These are phyloP conservation scores for Aspergillus egyptiacus DNA, from an alignment of 495 filamentous ascomycete genomes.

Conservation along the genomic window DNA sequence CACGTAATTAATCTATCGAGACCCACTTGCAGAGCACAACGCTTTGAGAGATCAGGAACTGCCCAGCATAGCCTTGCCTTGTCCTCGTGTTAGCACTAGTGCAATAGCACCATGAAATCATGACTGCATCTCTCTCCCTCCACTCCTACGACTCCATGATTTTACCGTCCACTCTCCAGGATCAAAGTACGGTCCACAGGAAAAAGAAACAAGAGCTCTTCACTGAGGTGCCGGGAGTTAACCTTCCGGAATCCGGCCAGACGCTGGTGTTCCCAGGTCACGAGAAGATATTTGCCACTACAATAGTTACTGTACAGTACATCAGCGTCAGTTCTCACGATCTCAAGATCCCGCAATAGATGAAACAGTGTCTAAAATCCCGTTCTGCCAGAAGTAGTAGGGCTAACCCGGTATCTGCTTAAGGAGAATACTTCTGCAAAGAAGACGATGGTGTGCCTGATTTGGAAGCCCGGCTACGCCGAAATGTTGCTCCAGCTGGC, in stretches of 20 bases:
- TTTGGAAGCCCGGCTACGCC: not conserved
- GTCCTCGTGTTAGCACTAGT: too few relatives aligned
- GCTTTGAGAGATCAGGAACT: not conserved
- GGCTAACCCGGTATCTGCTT: not conserved
- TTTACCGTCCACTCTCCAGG: not conserved
- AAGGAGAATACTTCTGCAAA: not conserved
- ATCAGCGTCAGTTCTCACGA: slow-evolving; percentile 13
- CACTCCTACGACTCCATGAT: not conserved
- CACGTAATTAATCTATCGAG: slow-evolving; percentile 15
- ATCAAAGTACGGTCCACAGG: not conserved
- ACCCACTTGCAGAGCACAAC: not conserved
- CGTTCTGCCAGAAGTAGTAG: not conserved
- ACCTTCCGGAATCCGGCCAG: too few relatives aligned
- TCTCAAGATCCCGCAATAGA: not conserved
- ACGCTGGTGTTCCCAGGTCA: slow-evolving; percentile 20
- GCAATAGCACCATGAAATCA: slow-evolving; percentile 7
- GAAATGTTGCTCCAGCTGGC: not conserved
- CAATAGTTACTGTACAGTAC: too few relatives aligned
- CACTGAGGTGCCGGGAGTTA: too few relatives aligned
- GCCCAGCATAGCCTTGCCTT: too few relatives aligned
- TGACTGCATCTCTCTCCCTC: slow-evolving; percentile 4
- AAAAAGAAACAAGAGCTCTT: slow-evolving; percentile 11
- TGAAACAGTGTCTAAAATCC: not conserved
- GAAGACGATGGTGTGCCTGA: not conserved
- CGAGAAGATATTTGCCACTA: slow-evolving; percentile 27